Base-by-base conservation (phyloP, 495 filamentous ascomycete genomes). In the Copromyces sp. region DNA sequence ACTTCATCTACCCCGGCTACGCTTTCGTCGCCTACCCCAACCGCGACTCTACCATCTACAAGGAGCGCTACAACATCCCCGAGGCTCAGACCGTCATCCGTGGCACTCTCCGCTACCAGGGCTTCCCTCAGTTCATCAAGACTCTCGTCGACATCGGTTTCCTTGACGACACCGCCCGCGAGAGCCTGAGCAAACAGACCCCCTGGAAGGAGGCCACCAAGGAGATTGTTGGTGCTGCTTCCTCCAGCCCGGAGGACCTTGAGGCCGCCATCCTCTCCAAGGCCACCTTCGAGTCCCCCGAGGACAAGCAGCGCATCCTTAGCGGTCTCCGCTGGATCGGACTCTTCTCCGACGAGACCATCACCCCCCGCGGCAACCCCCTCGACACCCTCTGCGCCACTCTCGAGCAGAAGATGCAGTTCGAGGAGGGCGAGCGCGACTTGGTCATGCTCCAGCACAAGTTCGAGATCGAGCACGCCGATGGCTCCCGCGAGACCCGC, bases 21-120 rank as follows among this genome's bases (percentile, higher is more conserved):
- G 90, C 92, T 35, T 95, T 97, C 77, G 93, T 97, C 70, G 94
- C 91, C 9, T 99, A 98, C 81, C 93, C 93, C 12, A 98, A 98
- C 88, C 87, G 95, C 71, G 94, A 98, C 82, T 95, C 92, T 2
- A 94, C 90, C 0, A 86, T 90, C 20, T 98, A 92, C 88, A 89
- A 88, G 74, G 92, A 96, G 85, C 88, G 91, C 47, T 99, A 98
- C 87, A 87, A 86, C 78, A 98, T 98, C 78, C 94, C 94, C 72
- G 94, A 98, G 82, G 90, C 90, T 7, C 81, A 91, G 77, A 93
- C 88, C 65, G 86, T 93, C 80, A 83, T 92, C 16, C 80, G 82
- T 74, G 93, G 91, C 53, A 95, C 94, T 37, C 89, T 97, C 42
- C 86, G 94, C 65, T 97, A 94, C 83, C 85, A 88, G 74, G 94